Percentiles rank a stretch among this genome's conserved stretches.
phyloP scores from a whole-genome alignment of 1,284 basidiomycete species.

The Mycosarcoma mackinlayi region DNA sequence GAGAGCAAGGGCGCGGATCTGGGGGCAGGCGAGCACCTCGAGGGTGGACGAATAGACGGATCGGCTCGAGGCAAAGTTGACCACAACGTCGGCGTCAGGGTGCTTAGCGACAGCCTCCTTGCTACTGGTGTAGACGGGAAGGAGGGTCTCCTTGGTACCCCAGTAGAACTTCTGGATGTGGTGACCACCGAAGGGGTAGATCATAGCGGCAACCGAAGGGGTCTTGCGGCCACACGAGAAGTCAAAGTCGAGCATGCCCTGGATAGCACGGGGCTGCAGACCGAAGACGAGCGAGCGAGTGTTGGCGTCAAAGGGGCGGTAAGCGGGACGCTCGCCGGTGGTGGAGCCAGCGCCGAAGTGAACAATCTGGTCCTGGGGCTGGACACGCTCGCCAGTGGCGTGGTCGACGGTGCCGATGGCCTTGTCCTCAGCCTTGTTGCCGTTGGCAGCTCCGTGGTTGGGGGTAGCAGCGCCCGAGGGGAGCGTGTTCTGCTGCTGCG shows the following conservation, averaged over 20 bases:
- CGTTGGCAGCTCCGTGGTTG: slow-evolving; percentile 40
- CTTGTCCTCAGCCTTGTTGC: slow-evolving; percentile 60
- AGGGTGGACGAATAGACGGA: slow-evolving; percentile 94
- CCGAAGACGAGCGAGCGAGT: slow-evolving; percentile 98
- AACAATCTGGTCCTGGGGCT: slow-evolving; percentile 86
- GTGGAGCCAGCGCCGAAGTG: slow-evolving; percentile 75
- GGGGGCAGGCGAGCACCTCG: slow-evolving; percentile 81
- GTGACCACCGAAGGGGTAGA: slow-evolving; percentile 99
- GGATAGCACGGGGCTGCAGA: slow-evolving; percentile 98
- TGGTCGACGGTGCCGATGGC: slow-evolving; percentile 81
- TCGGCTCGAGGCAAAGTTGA: slow-evolving; percentile 96
- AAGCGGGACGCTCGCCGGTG: slow-evolving; percentile 55
- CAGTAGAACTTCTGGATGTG: slow-evolving; percentile 99
- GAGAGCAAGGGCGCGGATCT: slow-evolving; percentile 85
- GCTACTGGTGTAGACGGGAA: slow-evolving; percentile 95
- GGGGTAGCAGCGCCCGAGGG: slow-evolving; percentile 59
- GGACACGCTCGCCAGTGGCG: slow-evolving; percentile 78
- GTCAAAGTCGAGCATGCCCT: slow-evolving; percentile 99
- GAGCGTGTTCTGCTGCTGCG: slow-evolving; percentile 69
- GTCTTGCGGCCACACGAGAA: slow-evolving; percentile 92
- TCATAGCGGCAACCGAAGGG: slow-evolving; percentile 99
- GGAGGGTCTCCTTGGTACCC: slow-evolving; percentile 98
- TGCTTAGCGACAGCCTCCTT: slow-evolving; percentile 94
- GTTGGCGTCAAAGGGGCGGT: slow-evolving; percentile 76
- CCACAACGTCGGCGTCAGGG: slow-evolving; percentile 94